These are phyloP conservation scores for Fallopia convolvulus DNA, from an alignment of 148 eudicot genomes.

Conservation along the genomic window DNA sequence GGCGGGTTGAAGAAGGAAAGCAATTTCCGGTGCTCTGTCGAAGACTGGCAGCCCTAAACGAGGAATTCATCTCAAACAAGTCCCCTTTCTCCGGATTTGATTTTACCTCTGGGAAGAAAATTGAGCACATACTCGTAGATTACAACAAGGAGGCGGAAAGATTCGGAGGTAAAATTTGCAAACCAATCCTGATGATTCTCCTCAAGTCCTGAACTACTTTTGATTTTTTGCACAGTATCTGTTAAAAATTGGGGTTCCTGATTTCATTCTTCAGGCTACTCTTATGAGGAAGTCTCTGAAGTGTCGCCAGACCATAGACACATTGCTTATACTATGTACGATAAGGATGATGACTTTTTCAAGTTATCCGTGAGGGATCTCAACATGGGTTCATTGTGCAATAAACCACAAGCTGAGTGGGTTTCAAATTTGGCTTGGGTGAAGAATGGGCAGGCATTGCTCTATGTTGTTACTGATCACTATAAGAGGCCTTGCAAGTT, in stretches of 20 bases:
- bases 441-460: conserved; percentile 60
- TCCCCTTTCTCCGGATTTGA: conserved; percentile 84
- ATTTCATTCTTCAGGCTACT: conserved; percentile 49
- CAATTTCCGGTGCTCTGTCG: conserved; percentile 85
- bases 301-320: conserved; percentile 86
- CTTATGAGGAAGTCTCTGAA: conserved; percentile 87
- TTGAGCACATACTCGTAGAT: conserved; percentile 86
- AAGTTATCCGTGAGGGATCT: conserved; percentile 75
- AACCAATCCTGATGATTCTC: neutral
- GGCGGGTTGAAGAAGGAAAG: conserved; percentile 86
- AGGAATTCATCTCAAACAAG: conserved; percentile 80
- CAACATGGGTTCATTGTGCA: conserved; percentile 58
- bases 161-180: conserved; percentile 57
- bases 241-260: neutral
- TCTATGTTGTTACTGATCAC: conserved; percentile 84
- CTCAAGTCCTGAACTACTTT: neutral
- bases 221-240: neutral
- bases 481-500: conserved; percentile 77
- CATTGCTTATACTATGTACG: conserved; percentile 94
- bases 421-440: conserved; percentile 88
- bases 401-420: conserved; percentile 83
- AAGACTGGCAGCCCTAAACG: conserved; percentile 64
- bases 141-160: conserved; percentile 87
- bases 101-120: conserved; percentile 74
- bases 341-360: conserved; percentile 84